Base-by-base conservation (phyloP, 768 basidiomycete species). In the Rhodocollybia butyracea region DNA sequence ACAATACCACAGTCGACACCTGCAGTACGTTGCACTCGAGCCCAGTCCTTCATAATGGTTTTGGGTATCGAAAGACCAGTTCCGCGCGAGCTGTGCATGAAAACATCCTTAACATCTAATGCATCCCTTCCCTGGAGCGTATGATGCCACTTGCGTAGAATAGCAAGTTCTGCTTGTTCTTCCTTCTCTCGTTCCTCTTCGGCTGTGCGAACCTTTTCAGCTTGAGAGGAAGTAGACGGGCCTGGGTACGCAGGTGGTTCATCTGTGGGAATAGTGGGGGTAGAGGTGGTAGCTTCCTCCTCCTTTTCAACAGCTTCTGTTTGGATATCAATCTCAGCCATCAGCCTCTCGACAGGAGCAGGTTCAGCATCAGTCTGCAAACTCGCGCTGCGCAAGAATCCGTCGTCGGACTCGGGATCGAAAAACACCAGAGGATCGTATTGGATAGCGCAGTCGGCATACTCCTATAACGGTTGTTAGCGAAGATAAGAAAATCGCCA, bases 401-500 rank as follows among this genome's bases (percentile, higher is more conserved):
- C 39, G 42, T 41, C 41, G 21, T 50, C 36, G 19, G 38, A 53
- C 5, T 53, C 51, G 31, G 51, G 41, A 22, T 53, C 58, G 48
- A 73, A 74, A 63, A 85, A 81, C 41, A 79, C 75, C 1, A 74
- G 70, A 2, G 78, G 71, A 39, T 92, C 84, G 60, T 90, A 85
- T 68, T 91, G 89, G 1, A 82, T 85, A 40, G 76, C 79, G 26
- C 77, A 84, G 62, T 95, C 91, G 5, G 82, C 80, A 67, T 91
- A 94, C 61, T 91, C 88, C 58, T 90, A 88, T 61, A 79, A 77
- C n/a, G 63, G 80, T 58, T 60, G 71, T 66, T 46, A 17, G 22
- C 21, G 10, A 6, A 27, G 22, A 13, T 41, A 43, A 27, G 21
- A 19, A 42, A 10, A 26, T 7, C 12, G 15, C 12, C 12, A 26